These are phyloP conservation scores for Chlamydomonas reinhardtii DNA, from an alignment of 163 green algal genomes.

Conservation along the genomic window DNA sequence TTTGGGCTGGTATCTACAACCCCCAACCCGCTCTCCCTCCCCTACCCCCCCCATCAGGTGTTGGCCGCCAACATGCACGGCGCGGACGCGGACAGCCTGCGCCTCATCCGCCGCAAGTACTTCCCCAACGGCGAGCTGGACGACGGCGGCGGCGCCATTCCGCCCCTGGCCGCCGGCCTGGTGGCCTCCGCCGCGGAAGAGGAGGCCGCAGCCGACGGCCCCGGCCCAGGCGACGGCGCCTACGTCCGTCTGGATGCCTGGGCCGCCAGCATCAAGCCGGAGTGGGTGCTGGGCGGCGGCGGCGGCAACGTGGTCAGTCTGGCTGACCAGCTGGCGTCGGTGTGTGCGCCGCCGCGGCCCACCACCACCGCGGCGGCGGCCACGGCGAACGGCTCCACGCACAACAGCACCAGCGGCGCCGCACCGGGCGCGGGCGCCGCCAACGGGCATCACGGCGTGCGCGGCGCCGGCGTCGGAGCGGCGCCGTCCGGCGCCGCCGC, in stretches of 20 bases:
- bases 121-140: constrained; percentile 73
- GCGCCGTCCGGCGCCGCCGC: background rate
- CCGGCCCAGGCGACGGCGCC: background rate
- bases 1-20: too few relatives aligned
- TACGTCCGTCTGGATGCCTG: constrained; percentile 52
- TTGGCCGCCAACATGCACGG: constrained; percentile 73
- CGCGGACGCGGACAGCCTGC: constrained; percentile 64
- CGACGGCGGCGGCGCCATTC: constrained; percentile 70
- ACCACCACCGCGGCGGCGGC: background rate
- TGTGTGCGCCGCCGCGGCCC: constrained; percentile 13
- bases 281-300: constrained; percentile 4
- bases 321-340: constrained; percentile 24
- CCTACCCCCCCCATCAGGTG: constrained; percentile 4
- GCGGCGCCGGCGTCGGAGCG: background rate
- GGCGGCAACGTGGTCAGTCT: constrained; percentile 8
- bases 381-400: background rate
- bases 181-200: constrained; percentile 61
- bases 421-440: background rate
- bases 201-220: constrained; percentile 42
- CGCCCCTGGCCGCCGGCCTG: constrained; percentile 66
- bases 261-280: constrained; percentile 30
- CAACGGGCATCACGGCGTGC: background rate
- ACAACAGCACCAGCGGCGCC: background rate
- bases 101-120: constrained; percentile 59
- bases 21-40: too few relatives aligned